Evolutionary conservation across 2,329 filamentous ascomycete species (phyloP), one percentile per base, ranked within the genome.

Genomic region (Didymella pinodella): DNA sequence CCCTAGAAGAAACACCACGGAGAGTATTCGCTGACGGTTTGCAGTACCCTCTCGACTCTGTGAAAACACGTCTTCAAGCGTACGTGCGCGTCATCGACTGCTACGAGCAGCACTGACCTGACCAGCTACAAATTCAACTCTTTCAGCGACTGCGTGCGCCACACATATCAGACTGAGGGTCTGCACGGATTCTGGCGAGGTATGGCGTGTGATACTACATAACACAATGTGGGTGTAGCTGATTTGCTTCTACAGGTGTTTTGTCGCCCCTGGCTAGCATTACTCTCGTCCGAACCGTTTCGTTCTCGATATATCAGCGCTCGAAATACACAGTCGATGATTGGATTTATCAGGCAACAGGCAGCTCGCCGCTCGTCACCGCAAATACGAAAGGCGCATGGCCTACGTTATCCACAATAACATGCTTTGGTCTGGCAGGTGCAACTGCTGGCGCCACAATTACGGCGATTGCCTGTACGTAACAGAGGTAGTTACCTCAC

Each of bases 21-120:
- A 54, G 20, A 8, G 22, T 12, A 7, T 14, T 14, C 28, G 54
- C 73, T 77, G 44, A 77, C 58, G 54, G 48, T 48, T 61, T 52
- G 22, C 51, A 84, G 81, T 96, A 94, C 74, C 92, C 92, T 22
- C 86, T 96, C 67, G 92, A 96, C 77, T 94, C 92, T 70, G 89
- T 94, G 75, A 96, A 96, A 82, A 93, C 90, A 55, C 90, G 92
- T 72, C 92, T 95, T 87, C 92, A 96, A 81, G 91, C 90, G 65
- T 80, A 77, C 62, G 78, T 66, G 48, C 52, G 38, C 55, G 41
- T 47, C 57, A 52, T 50, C 25, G 26, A 16, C 25, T 11, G 36
- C 22, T 36, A 26, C 7, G 22, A 50, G 48, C 29, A 57, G 32
- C 28, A 29, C 67, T 74, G 59, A 75, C 65, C 29, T 22, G 16